Conservation (phyloP, 1,284 basidiomycete species). For the Xanthoconium separans region DNA sequence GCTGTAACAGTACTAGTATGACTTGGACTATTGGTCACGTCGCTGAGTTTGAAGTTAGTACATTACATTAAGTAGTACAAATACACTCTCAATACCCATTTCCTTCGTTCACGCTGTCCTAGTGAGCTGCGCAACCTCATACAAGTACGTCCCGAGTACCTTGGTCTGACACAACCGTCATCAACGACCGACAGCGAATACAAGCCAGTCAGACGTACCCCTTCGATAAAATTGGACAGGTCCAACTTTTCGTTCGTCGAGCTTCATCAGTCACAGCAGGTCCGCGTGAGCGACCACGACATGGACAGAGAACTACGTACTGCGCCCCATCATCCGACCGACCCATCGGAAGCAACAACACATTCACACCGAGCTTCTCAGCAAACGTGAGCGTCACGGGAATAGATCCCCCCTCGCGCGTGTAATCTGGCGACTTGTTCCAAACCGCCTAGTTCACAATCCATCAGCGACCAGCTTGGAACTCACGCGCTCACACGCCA, state of each 20-base stretch:
- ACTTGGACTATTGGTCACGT: not conserved
- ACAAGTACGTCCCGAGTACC: conserved; percentile 80
- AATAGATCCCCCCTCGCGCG: conserved; percentile 94
- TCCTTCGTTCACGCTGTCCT: conserved; percentile 21
- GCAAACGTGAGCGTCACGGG: conserved; percentile 97
- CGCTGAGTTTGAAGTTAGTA: conserved; percentile 24
- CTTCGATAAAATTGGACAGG: conserved; percentile 89
- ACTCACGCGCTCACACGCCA: not conserved
- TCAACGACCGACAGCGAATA: conserved; percentile 5
- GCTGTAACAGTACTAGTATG: not conserved
- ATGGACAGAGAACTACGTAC: conserved; percentile 41
- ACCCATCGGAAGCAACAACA: conserved; percentile 90
- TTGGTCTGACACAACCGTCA: conserved; percentile 50
- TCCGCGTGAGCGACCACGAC: not conserved
- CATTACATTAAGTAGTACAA: not conserved
- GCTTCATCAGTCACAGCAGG: conserved; percentile 38
- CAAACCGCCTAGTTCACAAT: conserved; percentile 61
- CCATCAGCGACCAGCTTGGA: not conserved
- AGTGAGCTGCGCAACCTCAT: conserved; percentile 58
- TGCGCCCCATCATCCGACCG: conserved; percentile 93
- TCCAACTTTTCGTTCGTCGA: conserved; percentile 98
- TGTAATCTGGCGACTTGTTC: conserved; percentile 82
- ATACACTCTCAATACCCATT: conserved; percentile 1
- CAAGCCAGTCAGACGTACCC: conserved; percentile 46
- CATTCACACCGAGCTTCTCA: conserved; percentile 79